Percentiles rank a stretch among this genome's conserved stretches.
phyloP scores from a whole-genome alignment of 257 asterid species.

The Datura wrightii region DNA sequence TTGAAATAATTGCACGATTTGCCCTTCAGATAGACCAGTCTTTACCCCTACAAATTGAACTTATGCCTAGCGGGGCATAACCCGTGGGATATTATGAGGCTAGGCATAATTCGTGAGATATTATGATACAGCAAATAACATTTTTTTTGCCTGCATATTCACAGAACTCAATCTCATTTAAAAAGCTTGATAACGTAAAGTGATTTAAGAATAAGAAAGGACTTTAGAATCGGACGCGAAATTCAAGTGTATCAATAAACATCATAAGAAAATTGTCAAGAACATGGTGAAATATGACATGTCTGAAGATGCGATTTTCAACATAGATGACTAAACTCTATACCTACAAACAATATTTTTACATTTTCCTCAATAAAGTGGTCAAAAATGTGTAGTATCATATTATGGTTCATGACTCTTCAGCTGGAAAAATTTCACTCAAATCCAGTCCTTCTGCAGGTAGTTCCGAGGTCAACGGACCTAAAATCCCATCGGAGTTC shows the following conservation, averaged over 20 bases:
- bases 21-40: too few relatives aligned
- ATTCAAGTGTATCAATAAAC: not conserved
- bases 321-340: not conserved
- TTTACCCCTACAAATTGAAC: too few relatives aligned
- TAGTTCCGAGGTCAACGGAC: constrained; percentile 77
- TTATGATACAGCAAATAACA: not conserved
- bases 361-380: not conserved
- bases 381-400: not conserved
- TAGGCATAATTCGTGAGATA: too few relatives aligned
- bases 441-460: constrained; percentile 86
- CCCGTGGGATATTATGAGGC: too few relatives aligned
- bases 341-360: not conserved
- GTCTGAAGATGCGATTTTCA: not conserved
- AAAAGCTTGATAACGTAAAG: not conserved
- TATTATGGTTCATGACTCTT: constrained; percentile 45
- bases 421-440: constrained; percentile 71
- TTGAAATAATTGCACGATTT: too few relatives aligned
- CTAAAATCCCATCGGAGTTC: constrained; percentile 88
- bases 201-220: not conserved
- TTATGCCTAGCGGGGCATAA: too few relatives aligned
- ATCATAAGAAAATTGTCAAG: not conserved
- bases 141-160: not conserved
- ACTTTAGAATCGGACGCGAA: not conserved
- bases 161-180: not conserved
- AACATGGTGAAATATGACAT: not conserved